These are phyloP conservation scores for Fusarium keratoplasticum DNA, from an alignment of 2,329 filamentous ascomycete species.

Conservation along the genomic window DNA sequence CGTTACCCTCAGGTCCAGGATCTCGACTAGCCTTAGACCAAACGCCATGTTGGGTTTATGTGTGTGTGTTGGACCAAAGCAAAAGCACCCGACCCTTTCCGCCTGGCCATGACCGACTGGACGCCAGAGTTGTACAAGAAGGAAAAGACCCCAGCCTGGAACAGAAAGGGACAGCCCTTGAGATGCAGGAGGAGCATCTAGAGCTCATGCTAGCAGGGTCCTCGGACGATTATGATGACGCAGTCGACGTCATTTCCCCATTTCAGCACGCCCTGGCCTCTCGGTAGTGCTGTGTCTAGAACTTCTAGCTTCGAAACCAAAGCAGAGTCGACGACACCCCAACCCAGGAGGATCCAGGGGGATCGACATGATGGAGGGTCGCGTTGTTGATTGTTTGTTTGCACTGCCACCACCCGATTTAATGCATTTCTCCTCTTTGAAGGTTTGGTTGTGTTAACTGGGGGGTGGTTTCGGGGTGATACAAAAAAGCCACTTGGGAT, in stretches of 20 bases:
- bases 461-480: neutral
- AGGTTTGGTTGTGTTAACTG: neutral
- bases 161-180: neutral
- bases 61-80: neutral
- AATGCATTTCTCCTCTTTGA: neutral
- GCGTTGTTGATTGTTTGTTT: neutral
- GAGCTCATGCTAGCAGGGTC: neutral
- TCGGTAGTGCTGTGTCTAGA: slow-evolving; percentile 32
- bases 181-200: slow-evolving; percentile 1
- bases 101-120: neutral
- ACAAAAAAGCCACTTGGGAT: neutral
- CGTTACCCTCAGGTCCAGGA: neutral
- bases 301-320: slow-evolving; percentile 25
- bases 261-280: slow-evolving; percentile 18
- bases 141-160: neutral
- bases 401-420: neutral
- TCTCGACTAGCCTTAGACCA: slow-evolving; percentile 1
- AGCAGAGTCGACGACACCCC: neutral
- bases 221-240: slow-evolving; percentile 11
- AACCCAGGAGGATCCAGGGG: slow-evolving; percentile 14
- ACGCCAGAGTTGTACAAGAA: neutral
- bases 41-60: neutral
- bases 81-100: neutral
- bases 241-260: slow-evolving; percentile 29
- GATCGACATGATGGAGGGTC: neutral